Base-by-base conservation (phyloP, 306 rosid species). In the Morella rubra region DNA sequence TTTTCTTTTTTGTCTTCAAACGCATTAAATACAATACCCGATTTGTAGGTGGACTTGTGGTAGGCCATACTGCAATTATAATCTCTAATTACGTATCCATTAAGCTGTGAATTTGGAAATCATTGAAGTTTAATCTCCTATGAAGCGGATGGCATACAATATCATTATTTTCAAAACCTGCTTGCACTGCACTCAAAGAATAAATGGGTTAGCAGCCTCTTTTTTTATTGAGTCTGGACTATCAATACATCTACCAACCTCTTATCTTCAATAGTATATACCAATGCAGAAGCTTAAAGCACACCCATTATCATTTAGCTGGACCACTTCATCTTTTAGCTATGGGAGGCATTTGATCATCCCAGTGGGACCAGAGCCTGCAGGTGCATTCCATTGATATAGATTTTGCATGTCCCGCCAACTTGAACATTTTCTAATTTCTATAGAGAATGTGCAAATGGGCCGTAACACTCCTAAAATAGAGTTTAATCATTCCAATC, bases 161-260 rank as follows among this genome's bases (percentile, higher is more conserved):
- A 74, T 67, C 45, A 52, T 71, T 55, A 77, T 58, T 40, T 60
- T 44, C 9, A 65, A 69, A 55, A 58, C 74, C 82, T 67, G 78
- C 90, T 89, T 91, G 84, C 65, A 71, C 66, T 82, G 78, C 83
- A 91, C 90, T 87, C 86, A 75, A 86, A 86, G 88, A 80, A 2
- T 32, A 32, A 65, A 84, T 61, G 83, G 74, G 44, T 40, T 66
- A 41, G 72, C 64, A 44, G 2, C 20, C 32, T 13, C 42, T 56
- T 67, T 61, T 56, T 59, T 44, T 45, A 74, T 79, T 74, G 19
- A 65, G 62, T 81, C 69, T 22, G 47, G 37, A 22, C 40, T 8
- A 74, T 80, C 42, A 67, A 61, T 67, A 8, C 69, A 50, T 69
- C 52, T 77, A 75, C 74, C 79, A 60, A 82, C 42, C 77, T 32